Evolutionary conservation across 2,329 filamentous ascomycete genomes (phyloP), one percentile per base, ranked within the genome.

Genomic region (Simplicillium sp.): DNA sequence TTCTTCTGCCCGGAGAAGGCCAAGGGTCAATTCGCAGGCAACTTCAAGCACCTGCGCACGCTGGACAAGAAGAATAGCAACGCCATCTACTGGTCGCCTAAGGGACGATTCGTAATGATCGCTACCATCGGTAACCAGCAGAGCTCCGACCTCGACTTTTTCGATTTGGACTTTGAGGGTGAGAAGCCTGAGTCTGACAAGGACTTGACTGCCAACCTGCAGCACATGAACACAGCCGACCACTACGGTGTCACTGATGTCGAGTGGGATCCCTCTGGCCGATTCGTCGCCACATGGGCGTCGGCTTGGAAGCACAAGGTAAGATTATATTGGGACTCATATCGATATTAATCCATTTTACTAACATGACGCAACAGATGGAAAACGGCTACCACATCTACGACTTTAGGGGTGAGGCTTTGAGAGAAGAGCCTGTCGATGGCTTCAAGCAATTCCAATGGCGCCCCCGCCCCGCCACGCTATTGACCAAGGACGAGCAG

Each of bases 11-110:
- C 92, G 1, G 92, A 98, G 64, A 97, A 95, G 73, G 70, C 78
- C 56, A 98, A 97, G 77, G 87, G 75, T 20, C 60, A 77, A 39
- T 73, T 76, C 17, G 73, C 86, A 29, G 92, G 92, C 48, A 96
- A 94, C 73, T 98, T 97, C 77, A 94, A 90, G 72, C 87, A 94
- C 60, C 82, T 97, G 51, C 82, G 88, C 48, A 97, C 89, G 8
- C 73, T 95, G 42, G 92, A 98, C 55, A 97, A 97, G 80, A 97
- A 97, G 80, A 97, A 94, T 68, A 95, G 85, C 77, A 98, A 98
- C 59, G 89, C 87, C 50, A 98, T 98, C 58, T 97, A 97, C 79
- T 98, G 92, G 92, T 94, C 88, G 15, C 92, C 92, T 17, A 87
- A 83, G 62, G 92, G 92, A 40, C 83, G 92, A 37, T 98, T 98